phyloP scores from a whole-genome alignment of 2,329 filamentous ascomycete genomes.

The Hypomyces perniciosus region DNA sequence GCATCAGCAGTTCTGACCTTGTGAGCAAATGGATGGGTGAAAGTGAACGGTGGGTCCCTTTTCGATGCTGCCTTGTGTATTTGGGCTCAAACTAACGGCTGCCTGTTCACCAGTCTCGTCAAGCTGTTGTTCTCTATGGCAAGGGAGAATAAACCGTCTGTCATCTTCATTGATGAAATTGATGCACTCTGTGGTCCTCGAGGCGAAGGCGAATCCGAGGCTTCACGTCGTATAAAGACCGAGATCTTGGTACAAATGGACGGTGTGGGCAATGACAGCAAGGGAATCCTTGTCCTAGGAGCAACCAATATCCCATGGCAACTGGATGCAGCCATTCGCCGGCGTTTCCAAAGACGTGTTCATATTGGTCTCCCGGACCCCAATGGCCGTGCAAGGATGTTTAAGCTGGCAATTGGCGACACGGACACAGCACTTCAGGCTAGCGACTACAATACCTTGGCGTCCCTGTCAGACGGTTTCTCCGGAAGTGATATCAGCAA shows the following conservation, averaged over 20 bases:
- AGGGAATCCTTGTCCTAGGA: constrained; percentile 87
- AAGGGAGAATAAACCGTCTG: constrained; percentile 93
- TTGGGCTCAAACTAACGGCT: constrained; percentile 17
- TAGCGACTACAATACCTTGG: constrained; percentile 74
- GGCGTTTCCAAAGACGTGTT: constrained; percentile 91
- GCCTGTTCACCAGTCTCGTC: constrained; percentile 59
- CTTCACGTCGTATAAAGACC: constrained; percentile 95
- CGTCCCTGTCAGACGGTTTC: constrained; percentile 82
- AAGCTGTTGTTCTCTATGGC: constrained; percentile 98
- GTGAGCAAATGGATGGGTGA: constrained; percentile 99
- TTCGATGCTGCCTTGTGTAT: background rate
- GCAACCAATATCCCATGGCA: constrained; percentile 99
- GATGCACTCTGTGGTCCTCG: constrained; percentile 93
- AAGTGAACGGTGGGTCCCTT: constrained; percentile 69
- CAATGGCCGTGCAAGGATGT: constrained; percentile 86
- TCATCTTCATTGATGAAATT: constrained; percentile 98
- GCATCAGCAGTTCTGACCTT: constrained; percentile 91
- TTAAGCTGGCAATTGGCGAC: constrained; percentile 87
- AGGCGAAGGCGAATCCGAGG: constrained; percentile 93
- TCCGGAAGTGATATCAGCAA: constrained; percentile 95
- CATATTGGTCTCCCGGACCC: constrained; percentile 90
- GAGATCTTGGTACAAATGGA: constrained; percentile 99
- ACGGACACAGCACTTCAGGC: constrained; percentile 79
- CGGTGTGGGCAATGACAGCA: constrained; percentile 92
- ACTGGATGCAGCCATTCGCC: constrained; percentile 88